A percentile compares a stretch with the other conserved stretches of the same genome.
Evolutionary conservation across 805 yeast genomes (phyloP).

Genomic region (Monosporozyma yasuniensis): DNA sequence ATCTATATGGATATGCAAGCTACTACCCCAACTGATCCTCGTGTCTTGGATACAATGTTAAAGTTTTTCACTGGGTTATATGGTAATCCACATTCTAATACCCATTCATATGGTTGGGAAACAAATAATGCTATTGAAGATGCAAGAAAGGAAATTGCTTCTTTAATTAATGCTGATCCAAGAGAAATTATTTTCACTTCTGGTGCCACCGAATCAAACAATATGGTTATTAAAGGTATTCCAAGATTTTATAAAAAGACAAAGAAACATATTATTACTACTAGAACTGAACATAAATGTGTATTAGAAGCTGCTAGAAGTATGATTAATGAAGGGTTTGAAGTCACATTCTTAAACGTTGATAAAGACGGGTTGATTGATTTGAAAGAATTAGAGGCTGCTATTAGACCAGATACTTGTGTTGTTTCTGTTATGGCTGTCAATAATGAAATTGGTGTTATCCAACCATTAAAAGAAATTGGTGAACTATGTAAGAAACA

Average conservation of each 20-base stretch:
- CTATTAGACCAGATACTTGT: slow-evolving; percentile 85
- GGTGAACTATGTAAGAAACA: slow-evolving; percentile 77
- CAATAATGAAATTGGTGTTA: slow-evolving; percentile 95
- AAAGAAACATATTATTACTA: slow-evolving; percentile 88
- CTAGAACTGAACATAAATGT: slow-evolving; percentile 97
- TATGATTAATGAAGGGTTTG: slow-evolving; percentile 93
- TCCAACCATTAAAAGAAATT: slow-evolving; percentile 91
- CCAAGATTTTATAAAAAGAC: slow-evolving; percentile 85
- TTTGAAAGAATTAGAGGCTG: slow-evolving; percentile 65
- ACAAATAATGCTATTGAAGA: slow-evolving; percentile 84
- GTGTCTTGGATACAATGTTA: slow-evolving; percentile 85
- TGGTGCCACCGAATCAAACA: slow-evolving; percentile 97
- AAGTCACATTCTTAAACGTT: slow-evolving; percentile 88
- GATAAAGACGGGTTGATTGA: slow-evolving; percentile 68
- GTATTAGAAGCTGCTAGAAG: slow-evolving; percentile 94
- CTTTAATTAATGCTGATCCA: slow-evolving; percentile 83
- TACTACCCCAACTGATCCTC: slow-evolving; percentile 95
- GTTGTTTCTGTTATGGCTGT: slow-evolving; percentile 94
- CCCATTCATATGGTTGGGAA: slow-evolving; percentile 99
- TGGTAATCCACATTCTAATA: slow-evolving; percentile 96
- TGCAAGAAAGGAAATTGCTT: slow-evolving; percentile 78
- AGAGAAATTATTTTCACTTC: slow-evolving; percentile 94
- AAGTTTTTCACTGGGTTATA: slow-evolving; percentile 83
- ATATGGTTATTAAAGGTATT: slow-evolving; percentile 91
- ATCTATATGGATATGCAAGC: slow-evolving; percentile 97